Conservation (phyloP, 1,284 basidiomycete species). For the Sanghuangporus weigelae region DNA sequence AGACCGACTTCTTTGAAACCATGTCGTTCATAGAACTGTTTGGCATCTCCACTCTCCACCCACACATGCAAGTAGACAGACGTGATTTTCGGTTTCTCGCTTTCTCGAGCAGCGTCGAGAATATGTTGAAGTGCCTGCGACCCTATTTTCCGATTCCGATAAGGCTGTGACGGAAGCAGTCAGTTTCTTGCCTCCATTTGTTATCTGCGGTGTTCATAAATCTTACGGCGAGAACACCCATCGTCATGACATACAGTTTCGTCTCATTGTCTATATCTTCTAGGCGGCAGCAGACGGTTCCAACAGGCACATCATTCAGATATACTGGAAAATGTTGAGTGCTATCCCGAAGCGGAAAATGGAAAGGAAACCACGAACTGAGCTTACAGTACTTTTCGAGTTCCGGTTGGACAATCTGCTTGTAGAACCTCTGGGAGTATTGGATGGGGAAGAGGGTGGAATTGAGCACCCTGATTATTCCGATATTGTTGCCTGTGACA, state of each 20-base stretch:
- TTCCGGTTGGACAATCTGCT: constrained; percentile 63
- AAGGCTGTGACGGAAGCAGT: constrained; percentile 47
- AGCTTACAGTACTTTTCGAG: constrained; percentile 79
- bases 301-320: constrained; percentile 81
- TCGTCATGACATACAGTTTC: constrained; percentile 76
- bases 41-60: constrained; percentile 64
- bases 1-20: constrained; percentile 61
- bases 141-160: constrained; percentile 67
- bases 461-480: constrained; percentile 76
- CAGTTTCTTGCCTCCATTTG: constrained; percentile 11
- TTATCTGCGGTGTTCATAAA: constrained; percentile 11
- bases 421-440: constrained; percentile 79
- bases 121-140: constrained; percentile 62
- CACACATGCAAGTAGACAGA: constrained; percentile 78
- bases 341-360: not conserved
- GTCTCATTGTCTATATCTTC: constrained; percentile 52
- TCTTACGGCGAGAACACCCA: constrained; percentile 76
- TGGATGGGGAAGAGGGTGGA: constrained; percentile 76
- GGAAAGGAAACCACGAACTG: constrained; percentile 35
- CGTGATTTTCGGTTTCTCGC: constrained; percentile 54
- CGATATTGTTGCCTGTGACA: constrained; percentile 73
- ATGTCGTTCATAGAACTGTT: constrained; percentile 72
- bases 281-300: constrained; percentile 74
- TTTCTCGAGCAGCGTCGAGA: constrained; percentile 51
- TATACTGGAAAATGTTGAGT: constrained; percentile 50